A percentile compares a stretch with the other conserved stretches of the same genome.
These are phyloP conservation scores for Nannochloris sp. DNA, from an alignment of 139 green algal species.

Conservation along the genomic window DNA sequence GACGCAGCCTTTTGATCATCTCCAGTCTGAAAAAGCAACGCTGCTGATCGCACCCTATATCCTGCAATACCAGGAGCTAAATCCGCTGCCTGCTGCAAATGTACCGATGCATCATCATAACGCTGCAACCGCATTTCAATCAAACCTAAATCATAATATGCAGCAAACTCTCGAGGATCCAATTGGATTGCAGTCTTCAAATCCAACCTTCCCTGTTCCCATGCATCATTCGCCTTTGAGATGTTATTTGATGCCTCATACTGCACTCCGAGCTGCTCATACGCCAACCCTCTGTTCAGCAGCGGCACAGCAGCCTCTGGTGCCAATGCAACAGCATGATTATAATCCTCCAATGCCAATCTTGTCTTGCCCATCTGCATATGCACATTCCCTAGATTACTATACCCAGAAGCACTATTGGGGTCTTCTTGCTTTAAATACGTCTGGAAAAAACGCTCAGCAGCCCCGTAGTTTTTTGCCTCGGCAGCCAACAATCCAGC, in stretches of 20 bases:
- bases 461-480: conserved; percentile 11
- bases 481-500: conserved; percentile 15
- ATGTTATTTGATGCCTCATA: background rate
- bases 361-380: conserved; percentile 9
- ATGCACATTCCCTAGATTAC: conserved; percentile 27
- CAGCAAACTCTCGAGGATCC: conserved; percentile 24
- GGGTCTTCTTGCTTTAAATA: conserved; percentile 21
- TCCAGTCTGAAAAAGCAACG: conserved; percentile 21
- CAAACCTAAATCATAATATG: conserved; percentile 23
- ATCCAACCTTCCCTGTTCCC: conserved; percentile 6
- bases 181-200: conserved; percentile 9
- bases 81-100: conserved; percentile 16
- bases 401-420: conserved; percentile 9
- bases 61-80: conserved; percentile 26
- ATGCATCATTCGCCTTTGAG: background rate
- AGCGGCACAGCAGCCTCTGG: conserved; percentile 20
- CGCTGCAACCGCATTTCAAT: conserved; percentile 19
- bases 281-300: conserved; percentile 16
- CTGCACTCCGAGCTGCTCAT: conserved; percentile 15
- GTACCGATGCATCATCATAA: conserved; percentile 8
- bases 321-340: conserved; percentile 11
- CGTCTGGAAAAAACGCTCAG: conserved; percentile 23
- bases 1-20: conserved; percentile 1
- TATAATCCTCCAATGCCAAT: conserved; percentile 17
- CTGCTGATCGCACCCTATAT: conserved; percentile 20